Conservation (phyloP, 2,329 filamentous ascomycete genomes). For the Pseudofabraea citricarpa region DNA sequence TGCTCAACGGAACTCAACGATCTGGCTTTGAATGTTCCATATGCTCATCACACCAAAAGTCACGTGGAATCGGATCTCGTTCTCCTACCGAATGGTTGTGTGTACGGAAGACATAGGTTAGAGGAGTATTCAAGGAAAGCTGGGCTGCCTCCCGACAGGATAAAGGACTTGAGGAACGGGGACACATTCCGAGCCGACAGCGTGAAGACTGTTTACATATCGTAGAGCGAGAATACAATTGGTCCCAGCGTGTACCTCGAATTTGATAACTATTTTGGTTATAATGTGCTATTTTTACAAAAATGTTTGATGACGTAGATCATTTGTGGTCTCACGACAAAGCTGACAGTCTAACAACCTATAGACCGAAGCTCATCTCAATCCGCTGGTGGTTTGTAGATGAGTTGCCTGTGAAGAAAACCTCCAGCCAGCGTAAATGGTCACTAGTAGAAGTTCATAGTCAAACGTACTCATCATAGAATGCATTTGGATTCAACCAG, state of each 20-base stretch:
- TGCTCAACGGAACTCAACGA: constrained; percentile 94
- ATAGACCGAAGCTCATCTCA: too few relatives aligned
- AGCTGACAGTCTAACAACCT: too few relatives aligned
- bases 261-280: neutral
- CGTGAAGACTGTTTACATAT: constrained; percentile 88
- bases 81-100: constrained; percentile 79
- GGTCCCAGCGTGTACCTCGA: neutral
- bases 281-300: neutral
- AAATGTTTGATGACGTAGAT: too few relatives aligned
- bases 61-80: constrained; percentile 85
- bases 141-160: constrained; percentile 57
- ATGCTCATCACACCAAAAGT: constrained; percentile 92
- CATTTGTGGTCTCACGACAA: too few relatives aligned
- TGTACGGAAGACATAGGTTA: constrained; percentile 74
- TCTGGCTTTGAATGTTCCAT: constrained; percentile 81
- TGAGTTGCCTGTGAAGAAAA: too few relatives aligned
- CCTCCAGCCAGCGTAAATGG: too few relatives aligned
- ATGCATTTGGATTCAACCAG: too few relatives aligned
- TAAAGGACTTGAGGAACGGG: constrained; percentile 76
- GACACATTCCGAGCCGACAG: constrained; percentile 57
- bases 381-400: too few relatives aligned
- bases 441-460: too few relatives aligned
- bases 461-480: too few relatives aligned
- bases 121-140: constrained; percentile 75
- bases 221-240: constrained; percentile 39